phyloP scores from a whole-genome alignment of 2,329 filamentous ascomycete genomes.

The Aspergillus niger region DNA sequence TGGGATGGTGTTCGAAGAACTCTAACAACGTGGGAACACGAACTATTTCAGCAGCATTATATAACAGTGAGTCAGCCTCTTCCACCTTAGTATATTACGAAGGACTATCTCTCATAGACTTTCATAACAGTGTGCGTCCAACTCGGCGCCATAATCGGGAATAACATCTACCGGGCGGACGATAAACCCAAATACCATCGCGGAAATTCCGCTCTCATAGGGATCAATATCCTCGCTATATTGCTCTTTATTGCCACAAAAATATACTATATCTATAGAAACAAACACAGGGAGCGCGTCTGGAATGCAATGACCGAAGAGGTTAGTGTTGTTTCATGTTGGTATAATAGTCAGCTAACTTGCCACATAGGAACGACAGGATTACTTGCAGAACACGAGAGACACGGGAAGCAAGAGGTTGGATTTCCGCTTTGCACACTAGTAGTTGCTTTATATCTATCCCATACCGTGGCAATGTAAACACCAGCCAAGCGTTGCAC shows the following conservation, averaged over 20 bases:
- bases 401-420: conserved; percentile 47
- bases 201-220: conserved; percentile 56
- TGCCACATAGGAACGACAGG: conserved; percentile 6
- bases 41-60: conserved; percentile 63
- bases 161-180: conserved; percentile 55
- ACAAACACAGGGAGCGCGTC: conserved; percentile 43
- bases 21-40: conserved; percentile 63
- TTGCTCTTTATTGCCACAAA: conserved; percentile 47
- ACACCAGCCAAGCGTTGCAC: too few relatives aligned
- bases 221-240: conserved; percentile 51
- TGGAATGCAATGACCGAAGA: conserved; percentile 32
- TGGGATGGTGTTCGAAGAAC: conserved; percentile 64
- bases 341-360: background rate
- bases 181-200: conserved; percentile 56
- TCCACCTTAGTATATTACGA: background rate
- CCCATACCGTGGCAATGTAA: too few relatives aligned
- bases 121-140: conserved; percentile 34
- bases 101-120: conserved; percentile 5
- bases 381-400: conserved; percentile 51
- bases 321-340: conserved; percentile 31
- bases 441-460: background rate
- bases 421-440: conserved; percentile 24
- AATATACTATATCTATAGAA: conserved; percentile 31
- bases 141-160: conserved; percentile 31
- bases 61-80: conserved; percentile 48